Evolutionary conservation across 805 yeast species (phyloP).

Genomic region (Ogataea naganishii): DNA sequence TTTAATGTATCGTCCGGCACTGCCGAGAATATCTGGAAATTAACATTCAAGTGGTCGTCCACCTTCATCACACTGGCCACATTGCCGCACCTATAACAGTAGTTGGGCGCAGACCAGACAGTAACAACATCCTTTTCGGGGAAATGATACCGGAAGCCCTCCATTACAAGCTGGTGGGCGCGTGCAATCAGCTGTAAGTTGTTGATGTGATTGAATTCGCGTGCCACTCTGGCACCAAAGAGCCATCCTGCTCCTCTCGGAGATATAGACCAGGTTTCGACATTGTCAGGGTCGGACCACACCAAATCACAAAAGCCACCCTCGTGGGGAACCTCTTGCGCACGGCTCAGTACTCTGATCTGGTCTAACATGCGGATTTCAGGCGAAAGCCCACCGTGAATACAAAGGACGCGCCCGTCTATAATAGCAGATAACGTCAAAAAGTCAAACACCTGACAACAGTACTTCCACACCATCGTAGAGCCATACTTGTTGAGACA

Average conservation of each 20-base stretch:
- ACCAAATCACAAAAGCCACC: constrained; percentile 97
- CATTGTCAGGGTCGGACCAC: constrained; percentile 98
- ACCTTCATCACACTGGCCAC: constrained; percentile 98
- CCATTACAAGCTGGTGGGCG: constrained; percentile 98
- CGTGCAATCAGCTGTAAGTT: constrained; percentile 83
- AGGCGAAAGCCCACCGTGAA: constrained; percentile 96
- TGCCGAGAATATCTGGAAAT: constrained; percentile 89
- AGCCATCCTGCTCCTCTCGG: constrained; percentile 99
- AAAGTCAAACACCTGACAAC: constrained; percentile 94
- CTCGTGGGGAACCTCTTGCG: constrained; percentile 98
- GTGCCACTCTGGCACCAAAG: constrained; percentile 86
- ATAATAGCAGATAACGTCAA: constrained; percentile 91
- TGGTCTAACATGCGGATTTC: constrained; percentile 97
- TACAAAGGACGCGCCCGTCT: constrained; percentile 90
- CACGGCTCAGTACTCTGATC: constrained; percentile 86
- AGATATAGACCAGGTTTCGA: constrained; percentile 95
- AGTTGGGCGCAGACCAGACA: constrained; percentile 97
- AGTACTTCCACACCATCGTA: constrained; percentile 92
- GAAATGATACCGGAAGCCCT: constrained; percentile 94
- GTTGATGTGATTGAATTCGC: constrained; percentile 94
- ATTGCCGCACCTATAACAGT: constrained; percentile 95
- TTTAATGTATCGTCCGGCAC: constrained; percentile 71
- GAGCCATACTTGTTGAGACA: constrained; percentile 89
- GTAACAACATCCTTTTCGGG: constrained; percentile 95
- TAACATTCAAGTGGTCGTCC: constrained; percentile 77